A percentile compares a stretch with the other conserved stretches of the same genome.
Conservation (phyloP, 2,329 filamentous ascomycete species). For the Fusarium liriodendri region DNA sequence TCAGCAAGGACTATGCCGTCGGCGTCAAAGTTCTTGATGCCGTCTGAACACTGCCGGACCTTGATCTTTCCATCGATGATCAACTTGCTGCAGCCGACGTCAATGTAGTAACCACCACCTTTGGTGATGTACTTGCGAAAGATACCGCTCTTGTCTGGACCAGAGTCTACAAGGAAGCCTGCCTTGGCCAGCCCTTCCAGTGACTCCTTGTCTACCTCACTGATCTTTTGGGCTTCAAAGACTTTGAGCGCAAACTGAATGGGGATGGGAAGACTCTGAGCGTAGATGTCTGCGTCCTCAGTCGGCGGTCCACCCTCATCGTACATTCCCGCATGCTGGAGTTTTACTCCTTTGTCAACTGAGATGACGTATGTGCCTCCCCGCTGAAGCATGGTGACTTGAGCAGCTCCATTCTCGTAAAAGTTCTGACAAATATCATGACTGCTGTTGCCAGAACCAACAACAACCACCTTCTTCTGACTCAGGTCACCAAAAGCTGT, state of each 20-base stretch:
- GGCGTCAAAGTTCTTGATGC: slow-evolving; percentile 46
- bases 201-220: slow-evolving; percentile 51
- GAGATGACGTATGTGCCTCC: slow-evolving; percentile 62
- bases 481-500: slow-evolving; percentile 23
- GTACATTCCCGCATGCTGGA: slow-evolving; percentile 55
- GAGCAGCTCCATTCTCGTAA: slow-evolving; percentile 56
- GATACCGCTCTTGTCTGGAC: slow-evolving; percentile 64
- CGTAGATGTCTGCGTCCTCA: slow-evolving; percentile 62
- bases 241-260: slow-evolving; percentile 56
- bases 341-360: slow-evolving; percentile 48
- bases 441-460: slow-evolving; percentile 61
- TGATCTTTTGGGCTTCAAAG: slow-evolving; percentile 54
- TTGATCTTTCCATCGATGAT: slow-evolving; percentile 56
- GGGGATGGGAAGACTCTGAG: slow-evolving; percentile 9
- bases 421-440: slow-evolving; percentile 64
- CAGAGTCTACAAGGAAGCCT: slow-evolving; percentile 67
- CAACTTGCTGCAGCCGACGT: slow-evolving; percentile 53
- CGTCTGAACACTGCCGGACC: slow-evolving; percentile 44
- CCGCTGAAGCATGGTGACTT: slow-evolving; percentile 66
- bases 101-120: slow-evolving; percentile 56
- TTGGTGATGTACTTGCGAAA: slow-evolving; percentile 49
- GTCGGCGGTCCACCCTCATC: slow-evolving; percentile 53
- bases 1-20: slow-evolving; percentile 45
- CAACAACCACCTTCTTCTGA: slow-evolving; percentile 57
- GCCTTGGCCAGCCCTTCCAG: slow-evolving; percentile 59